Evolutionary conservation across 2,329 filamentous ascomycete species (phyloP), one percentile per base, ranked within the genome.

Genomic region (Dactylellina leptospora): DNA sequence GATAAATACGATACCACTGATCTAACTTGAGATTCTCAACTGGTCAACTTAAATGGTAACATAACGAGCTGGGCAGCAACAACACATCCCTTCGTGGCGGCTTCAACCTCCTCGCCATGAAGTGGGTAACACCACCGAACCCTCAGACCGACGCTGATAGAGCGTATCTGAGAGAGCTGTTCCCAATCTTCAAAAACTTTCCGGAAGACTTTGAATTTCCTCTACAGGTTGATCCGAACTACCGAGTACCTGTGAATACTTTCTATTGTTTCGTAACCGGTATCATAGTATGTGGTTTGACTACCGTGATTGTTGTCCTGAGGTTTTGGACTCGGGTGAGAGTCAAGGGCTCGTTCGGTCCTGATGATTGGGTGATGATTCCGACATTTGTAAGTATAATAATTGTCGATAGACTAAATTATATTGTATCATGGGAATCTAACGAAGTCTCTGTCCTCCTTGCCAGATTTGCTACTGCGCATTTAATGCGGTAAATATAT

Each of bases 361-460:
- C 25, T 5, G 66, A 71, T 42, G 66, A 71, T 51, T 71, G 63
- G 66, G 50, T 71, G 27, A 71, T 71, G 66, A 33, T 71, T 16
- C 58, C 66, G 10, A 59, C 66, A 30, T 71, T 71, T 38, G 58
- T 71, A 71, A 10, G 64, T 47, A 16, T 20, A 2, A 4, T 13
- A n/a, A n/a, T 23, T 33, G 20, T 20, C 11, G 9, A 30, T n/a
- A n/a, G n/a, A n/a, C n/a, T n/a, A n/a, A n/a, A n/a, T n/a, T n/a
- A n/a, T 22, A 23, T 61, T 40, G 22, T 2, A 9, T 22, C 33
- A 53, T 23, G 5, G 28, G n/a, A n/a, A 10, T 51, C 25, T 42
- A 13, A 45, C 20, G 40, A 5, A 18, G 30, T 33, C 6, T 25
- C 22, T 16, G 18, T 3, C 25, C n/a, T n/a, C 11, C 11, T n/a